A percentile compares a stretch with the other conserved stretches of the same genome.
Evolutionary conservation across 129 eudicot species (phyloP).

Genomic region (Rutidosis leptorrhynchoides): DNA sequence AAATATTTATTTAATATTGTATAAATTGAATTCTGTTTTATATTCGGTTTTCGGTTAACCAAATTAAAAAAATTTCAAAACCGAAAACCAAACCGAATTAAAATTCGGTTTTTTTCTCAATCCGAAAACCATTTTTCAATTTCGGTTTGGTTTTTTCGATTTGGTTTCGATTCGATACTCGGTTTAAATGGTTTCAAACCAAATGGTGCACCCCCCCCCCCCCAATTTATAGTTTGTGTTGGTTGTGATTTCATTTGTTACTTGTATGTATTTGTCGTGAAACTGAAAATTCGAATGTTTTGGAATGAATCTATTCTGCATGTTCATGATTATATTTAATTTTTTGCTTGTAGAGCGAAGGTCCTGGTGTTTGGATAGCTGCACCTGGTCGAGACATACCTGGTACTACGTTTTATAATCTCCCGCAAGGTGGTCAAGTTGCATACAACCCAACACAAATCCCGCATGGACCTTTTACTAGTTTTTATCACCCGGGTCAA

Average conservation of each 20-base stretch:
- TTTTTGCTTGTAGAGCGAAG: conserved; percentile 54
- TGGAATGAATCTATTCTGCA: not conserved
- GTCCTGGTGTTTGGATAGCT: conserved; percentile 69
- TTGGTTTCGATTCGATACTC: too few species aligned
- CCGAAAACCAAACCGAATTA: too few species aligned
- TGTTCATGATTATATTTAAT: not conserved
- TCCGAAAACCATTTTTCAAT: too few species aligned
- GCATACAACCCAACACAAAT: conserved; percentile 69
- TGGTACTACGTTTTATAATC: conserved; percentile 70
- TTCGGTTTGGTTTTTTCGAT: too few species aligned
- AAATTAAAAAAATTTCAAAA: too few species aligned
- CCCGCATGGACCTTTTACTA: conserved; percentile 61
- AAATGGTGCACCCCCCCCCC: too few species aligned
- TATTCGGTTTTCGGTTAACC: too few species aligned
- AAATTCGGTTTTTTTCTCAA: too few species aligned
- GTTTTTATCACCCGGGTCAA: conserved; percentile 69
- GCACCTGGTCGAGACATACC: conserved; percentile 70
- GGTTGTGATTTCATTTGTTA: not conserved
- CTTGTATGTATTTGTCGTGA: not conserved
- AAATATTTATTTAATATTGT: too few species aligned
- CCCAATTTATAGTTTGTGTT: too few species aligned
- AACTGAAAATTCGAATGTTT: not conserved
- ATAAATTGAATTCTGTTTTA: too few species aligned
- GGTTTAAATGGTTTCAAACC: too few species aligned
- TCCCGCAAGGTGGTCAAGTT: conserved; percentile 84